Base-by-base conservation (phyloP, 345 rosid species). In the Sisymbrium altissimum region DNA sequence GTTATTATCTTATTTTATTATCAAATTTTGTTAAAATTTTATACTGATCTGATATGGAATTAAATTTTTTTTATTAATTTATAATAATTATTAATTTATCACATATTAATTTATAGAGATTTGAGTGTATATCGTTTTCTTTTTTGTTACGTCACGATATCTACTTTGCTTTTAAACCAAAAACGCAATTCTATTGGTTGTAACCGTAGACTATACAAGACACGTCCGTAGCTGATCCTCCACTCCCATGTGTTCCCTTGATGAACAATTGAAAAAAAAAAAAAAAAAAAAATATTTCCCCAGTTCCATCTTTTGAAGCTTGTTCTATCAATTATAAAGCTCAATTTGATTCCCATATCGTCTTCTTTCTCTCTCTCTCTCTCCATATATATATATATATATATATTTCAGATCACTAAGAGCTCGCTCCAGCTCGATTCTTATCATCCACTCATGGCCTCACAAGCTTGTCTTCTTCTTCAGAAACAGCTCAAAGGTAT, bases 401-500 rank as follows among this genome's bases (percentile, higher is more conserved):
- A 29, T 1, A 29, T 12, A 32, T 12, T 40, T 41, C 41, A 56
- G 60, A 74, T 66, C 62, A 56, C 19, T 46, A 9, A 10, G 7
- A 53, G 41, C 70, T 61, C 27, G n/a, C n/a, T n/a, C n/a, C 18
- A 58, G 60, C 53, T 72, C 25, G 56, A 61, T 75, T 68, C 67
- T 11, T 5, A n/a, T n/a, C n/a, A n/a, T n/a, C n/a, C n/a, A n/a
- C n/a, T n/a, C n/a, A n/a, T n/a, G 84, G 80, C 93, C 38, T 53
- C 59, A 61, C 98, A 94, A 74, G 98, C 89, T 36, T 80, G 90
- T 68, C 98, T 94, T 56, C 98, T 94, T 74, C 95, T 94, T 72
- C 97, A 88, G 75, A 94, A 94, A 71, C 98, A 94, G 80, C 98
- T 94, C 67, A 88, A 82, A 79, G 97, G 97, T 86, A 79, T 7